Evolutionary conservation across 1,284 basidiomycete species (phyloP).

Genomic region (Phaffia rhodozyma): DNA sequence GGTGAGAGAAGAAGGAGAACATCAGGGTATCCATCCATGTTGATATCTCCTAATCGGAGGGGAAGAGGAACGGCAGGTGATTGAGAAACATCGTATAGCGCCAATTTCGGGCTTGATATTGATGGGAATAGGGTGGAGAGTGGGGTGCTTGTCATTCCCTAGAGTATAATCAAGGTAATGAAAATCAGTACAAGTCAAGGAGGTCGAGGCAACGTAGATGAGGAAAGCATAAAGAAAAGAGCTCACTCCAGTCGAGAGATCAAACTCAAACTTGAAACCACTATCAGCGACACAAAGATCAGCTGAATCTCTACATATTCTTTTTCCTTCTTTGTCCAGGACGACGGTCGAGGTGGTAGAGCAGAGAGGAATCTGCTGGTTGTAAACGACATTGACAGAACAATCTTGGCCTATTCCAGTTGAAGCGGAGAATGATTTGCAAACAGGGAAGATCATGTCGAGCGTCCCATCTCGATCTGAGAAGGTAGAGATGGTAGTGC

Average conservation of each 20-base stretch:
- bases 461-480: constrained; percentile 90
- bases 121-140: constrained; percentile 51
- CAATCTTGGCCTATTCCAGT: constrained; percentile 64
- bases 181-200: not conserved
- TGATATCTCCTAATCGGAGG: constrained; percentile 75
- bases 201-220: not conserved
- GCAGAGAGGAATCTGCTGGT: constrained; percentile 79
- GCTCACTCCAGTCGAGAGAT: constrained; percentile 47
- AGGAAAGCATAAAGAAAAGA: not conserved
- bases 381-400: constrained; percentile 82
- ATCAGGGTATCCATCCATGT: constrained; percentile 93
- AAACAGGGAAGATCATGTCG: constrained; percentile 85
- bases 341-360: constrained; percentile 18
- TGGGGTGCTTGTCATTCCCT: constrained; percentile 38
- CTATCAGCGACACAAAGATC: constrained; percentile 72
- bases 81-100: constrained; percentile 50
- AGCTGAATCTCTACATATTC: constrained; percentile 59
- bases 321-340: not conserved
- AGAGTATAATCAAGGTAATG: not conserved
- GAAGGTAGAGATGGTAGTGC: not conserved
- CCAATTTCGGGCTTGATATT: constrained; percentile 40
- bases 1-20: constrained; percentile 55
- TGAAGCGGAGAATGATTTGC: constrained; percentile 52
- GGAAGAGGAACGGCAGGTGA: constrained; percentile 58
- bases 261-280: constrained; percentile 64